These are phyloP conservation scores for Bipolaris cookei DNA, from an alignment of 2,329 filamentous ascomycete species.

Conservation along the genomic window DNA sequence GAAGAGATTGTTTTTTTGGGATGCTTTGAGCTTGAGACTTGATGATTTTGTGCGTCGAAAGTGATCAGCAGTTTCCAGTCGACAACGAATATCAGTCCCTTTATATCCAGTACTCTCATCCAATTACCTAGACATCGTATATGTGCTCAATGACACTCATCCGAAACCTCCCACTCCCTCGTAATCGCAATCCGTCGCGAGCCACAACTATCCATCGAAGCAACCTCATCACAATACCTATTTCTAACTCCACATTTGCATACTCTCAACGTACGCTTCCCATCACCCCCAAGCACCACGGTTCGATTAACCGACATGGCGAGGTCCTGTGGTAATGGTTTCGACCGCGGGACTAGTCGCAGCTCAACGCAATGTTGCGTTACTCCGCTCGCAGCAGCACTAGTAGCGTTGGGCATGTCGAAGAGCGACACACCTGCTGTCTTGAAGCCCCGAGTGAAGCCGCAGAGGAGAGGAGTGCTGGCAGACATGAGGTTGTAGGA, in stretches of 20 bases:
- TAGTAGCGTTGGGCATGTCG: not conserved
- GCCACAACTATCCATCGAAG: constrained; percentile 6
- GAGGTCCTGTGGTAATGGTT: not conserved
- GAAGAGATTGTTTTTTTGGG: no score
- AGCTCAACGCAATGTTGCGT: constrained; percentile 1
- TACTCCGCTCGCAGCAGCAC: not conserved
- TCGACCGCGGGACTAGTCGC: not conserved
- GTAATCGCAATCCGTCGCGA: constrained; percentile 4
- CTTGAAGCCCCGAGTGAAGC: constrained; percentile 4
- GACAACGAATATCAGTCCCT: no score
- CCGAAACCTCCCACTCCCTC: not conserved
- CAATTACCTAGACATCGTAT: no score
- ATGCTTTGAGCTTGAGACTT: no score
- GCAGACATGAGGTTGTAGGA: constrained; percentile 13
- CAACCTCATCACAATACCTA: not conserved
- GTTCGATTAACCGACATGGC: not conserved
- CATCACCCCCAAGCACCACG: not conserved
- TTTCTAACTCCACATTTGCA: no score
- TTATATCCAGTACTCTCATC: no score
- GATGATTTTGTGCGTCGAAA: no score
- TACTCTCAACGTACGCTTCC: not conserved
- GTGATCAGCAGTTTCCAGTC: no score
- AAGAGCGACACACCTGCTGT: constrained; percentile 1
- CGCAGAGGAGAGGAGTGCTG: constrained; percentile 2
- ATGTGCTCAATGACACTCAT: no score